A percentile compares a stretch with the other conserved stretches of the same genome.
phyloP scores from a whole-genome alignment of 1,139 yeast genomes.

The Maudiozyma humilis region DNA sequence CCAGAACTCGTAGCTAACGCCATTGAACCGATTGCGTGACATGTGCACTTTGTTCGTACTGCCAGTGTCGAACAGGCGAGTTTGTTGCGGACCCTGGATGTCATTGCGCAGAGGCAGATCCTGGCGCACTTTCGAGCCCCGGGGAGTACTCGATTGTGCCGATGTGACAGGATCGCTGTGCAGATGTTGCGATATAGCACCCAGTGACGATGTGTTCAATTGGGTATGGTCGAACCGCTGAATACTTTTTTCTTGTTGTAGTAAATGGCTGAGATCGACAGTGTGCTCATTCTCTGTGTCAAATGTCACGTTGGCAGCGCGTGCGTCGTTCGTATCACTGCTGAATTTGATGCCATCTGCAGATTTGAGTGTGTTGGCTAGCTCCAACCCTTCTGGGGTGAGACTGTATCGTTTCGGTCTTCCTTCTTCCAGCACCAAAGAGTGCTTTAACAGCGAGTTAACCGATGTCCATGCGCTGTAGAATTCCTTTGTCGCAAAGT shows the following conservation, averaged over 20 bases:
- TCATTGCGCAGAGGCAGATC: neutral
- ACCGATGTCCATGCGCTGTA: conserved; percentile 77
- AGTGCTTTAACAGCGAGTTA: conserved; percentile 55
- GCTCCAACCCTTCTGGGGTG: conserved; percentile 62
- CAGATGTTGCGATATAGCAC: conserved; percentile 7
- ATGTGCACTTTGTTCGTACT: neutral
- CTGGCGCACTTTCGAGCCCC: neutral
- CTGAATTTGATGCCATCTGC: conserved; percentile 36
- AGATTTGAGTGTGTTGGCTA: conserved; percentile 51
- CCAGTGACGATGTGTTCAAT: conserved; percentile 8
- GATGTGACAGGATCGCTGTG: too few species aligned
- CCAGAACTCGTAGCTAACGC: conserved; percentile 39
- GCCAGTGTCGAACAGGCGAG: neutral
- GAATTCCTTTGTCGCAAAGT: conserved; percentile 52
- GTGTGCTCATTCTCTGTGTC: conserved; percentile 16
- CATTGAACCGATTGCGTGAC: conserved; percentile 20
- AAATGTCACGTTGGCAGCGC: conserved; percentile 7
- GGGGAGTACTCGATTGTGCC: neutral
- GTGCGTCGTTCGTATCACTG: conserved; percentile 21
- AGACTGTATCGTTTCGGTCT: conserved; percentile 54
- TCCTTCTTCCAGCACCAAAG: conserved; percentile 48
- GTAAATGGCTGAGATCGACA: conserved; percentile 18
- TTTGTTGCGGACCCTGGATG: neutral
- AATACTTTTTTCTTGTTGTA: conserved; percentile 3
- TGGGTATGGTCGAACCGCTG: neutral